Conservation (phyloP, 2,329 filamentous ascomycete species). For the Aureobasidium subglaciale region DNA sequence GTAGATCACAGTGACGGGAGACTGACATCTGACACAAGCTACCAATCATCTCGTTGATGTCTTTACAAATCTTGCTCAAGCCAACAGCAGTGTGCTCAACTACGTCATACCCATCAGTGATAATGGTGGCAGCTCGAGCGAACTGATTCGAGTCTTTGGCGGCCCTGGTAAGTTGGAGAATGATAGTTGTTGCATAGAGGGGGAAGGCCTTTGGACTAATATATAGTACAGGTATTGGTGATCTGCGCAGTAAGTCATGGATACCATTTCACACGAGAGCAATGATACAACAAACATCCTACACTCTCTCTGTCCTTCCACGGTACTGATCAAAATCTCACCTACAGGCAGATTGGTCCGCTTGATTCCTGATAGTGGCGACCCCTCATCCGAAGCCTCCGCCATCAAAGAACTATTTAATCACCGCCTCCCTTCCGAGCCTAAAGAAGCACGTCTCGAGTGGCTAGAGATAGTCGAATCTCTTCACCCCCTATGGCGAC, state of each 20-base stretch:
- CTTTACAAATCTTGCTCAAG: slow-evolving; percentile 57
- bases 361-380: slow-evolving; percentile 64
- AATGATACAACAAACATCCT: too few species aligned
- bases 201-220: too few species aligned
- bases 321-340: not conserved
- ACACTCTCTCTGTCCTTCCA: not conserved
- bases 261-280: too few species aligned
- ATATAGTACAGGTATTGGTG: slow-evolving; percentile 51
- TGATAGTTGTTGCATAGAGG: too few species aligned
- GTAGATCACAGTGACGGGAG: too few species aligned
- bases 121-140: slow-evolving; percentile 89
- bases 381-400: slow-evolving; percentile 54
- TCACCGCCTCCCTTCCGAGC: slow-evolving; percentile 63
- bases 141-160: slow-evolving; percentile 89
- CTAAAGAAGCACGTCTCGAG: slow-evolving; percentile 59
- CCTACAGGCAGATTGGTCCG: slow-evolving; percentile 70
- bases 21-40: slow-evolving; percentile 39
- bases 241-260: slow-evolving; percentile 58
- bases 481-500: slow-evolving; percentile 65
- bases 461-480: slow-evolving; percentile 89
- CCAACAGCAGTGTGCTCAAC: slow-evolving; percentile 60
- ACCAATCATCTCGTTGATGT: slow-evolving; percentile 91
- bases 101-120: slow-evolving; percentile 95
- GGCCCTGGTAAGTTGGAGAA: slow-evolving; percentile 72
- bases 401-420: slow-evolving; percentile 84